Conservation (phyloP, 768 basidiomycete genomes). For the Steccherinum ochraceum region DNA sequence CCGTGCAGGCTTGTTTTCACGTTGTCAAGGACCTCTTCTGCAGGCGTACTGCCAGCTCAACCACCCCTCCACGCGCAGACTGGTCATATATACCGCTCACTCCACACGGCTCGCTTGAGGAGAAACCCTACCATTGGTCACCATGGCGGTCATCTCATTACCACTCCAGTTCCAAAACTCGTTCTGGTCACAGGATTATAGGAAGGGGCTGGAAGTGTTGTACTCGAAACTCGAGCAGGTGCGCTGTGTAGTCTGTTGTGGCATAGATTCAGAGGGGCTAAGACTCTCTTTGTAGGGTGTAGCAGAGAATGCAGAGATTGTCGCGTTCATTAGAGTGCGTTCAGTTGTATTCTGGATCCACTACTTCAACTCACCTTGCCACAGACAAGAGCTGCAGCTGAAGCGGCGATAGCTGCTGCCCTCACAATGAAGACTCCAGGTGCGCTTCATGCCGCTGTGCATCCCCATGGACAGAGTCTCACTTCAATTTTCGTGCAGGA, state of each 20-base stretch:
- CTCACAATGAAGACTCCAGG: slow-evolving; percentile 50
- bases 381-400: slow-evolving; percentile 74
- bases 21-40: not conserved
- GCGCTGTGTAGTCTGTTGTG: slow-evolving; percentile 13
- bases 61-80: slow-evolving; percentile 7
- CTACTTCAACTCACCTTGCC: too few species aligned
- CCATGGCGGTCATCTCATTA: slow-evolving; percentile 84
- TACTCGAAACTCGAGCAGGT: slow-evolving; percentile 78
- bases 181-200: slow-evolving; percentile 92
- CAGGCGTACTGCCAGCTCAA: slow-evolving; percentile 14
- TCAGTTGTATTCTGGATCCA: not conserved
- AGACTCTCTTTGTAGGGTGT: slow-evolving; percentile 48
- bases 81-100: slow-evolving; percentile 1
- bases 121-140: slow-evolving; percentile 5
- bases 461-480: not conserved
- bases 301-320: slow-evolving; percentile 77
- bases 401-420: slow-evolving; percentile 54
- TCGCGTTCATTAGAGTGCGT: slow-evolving; percentile 71
- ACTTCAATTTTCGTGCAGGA: slow-evolving; percentile 26
- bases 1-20: too few species aligned
- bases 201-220: slow-evolving; percentile 73
- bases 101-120: not conserved
- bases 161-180: slow-evolving; percentile 88
- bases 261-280: slow-evolving; percentile 3
- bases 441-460: slow-evolving; percentile 20